A percentile compares a stretch with the other conserved stretches of the same genome.
These are phyloP conservation scores for Coccomyxa sp. DNA, from an alignment of 139 green algal genomes.

Conservation along the genomic window DNA sequence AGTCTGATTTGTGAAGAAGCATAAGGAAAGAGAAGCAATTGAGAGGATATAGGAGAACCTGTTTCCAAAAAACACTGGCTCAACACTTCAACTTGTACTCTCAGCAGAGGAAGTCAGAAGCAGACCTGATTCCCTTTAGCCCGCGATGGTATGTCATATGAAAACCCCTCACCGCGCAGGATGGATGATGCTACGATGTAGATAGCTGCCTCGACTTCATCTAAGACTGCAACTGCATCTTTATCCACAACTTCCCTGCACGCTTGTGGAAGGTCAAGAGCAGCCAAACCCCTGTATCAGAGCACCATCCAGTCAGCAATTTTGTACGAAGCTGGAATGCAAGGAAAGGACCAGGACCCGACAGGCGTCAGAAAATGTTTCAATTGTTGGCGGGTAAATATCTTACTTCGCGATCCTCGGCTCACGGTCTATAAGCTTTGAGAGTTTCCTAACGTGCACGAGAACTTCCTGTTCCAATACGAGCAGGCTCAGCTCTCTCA, in stretches of 20 bases:
- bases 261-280: constrained; percentile 48
- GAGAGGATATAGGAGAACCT: not conserved
- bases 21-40: not conserved
- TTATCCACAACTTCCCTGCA: constrained; percentile 80
- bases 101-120: not conserved
- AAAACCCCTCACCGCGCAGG: constrained; percentile 63
- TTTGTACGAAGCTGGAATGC: not conserved
- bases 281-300: constrained; percentile 38
- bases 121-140: constrained; percentile 33
- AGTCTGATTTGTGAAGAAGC: constrained; percentile 6
- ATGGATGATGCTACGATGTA: constrained; percentile 60
- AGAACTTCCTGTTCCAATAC: constrained; percentile 58
- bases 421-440: constrained; percentile 35
- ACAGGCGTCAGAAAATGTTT: not conserved
- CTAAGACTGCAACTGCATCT: constrained; percentile 62
- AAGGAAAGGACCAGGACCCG: not conserved
- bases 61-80: not conserved
- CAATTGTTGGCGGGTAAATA: not conserved
- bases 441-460: constrained; percentile 54
- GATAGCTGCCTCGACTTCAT: constrained; percentile 75
- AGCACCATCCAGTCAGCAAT: not conserved
- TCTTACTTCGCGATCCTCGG: constrained; percentile 33
- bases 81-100: not conserved
- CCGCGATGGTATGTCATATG: constrained; percentile 73
- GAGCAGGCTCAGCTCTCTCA: no score